Percentiles rank a stretch among this genome's conserved stretches.
These are phyloP conservation scores for Limnomonas spitsbergensis DNA, from an alignment of 139 green algal species.

Conservation along the genomic window DNA sequence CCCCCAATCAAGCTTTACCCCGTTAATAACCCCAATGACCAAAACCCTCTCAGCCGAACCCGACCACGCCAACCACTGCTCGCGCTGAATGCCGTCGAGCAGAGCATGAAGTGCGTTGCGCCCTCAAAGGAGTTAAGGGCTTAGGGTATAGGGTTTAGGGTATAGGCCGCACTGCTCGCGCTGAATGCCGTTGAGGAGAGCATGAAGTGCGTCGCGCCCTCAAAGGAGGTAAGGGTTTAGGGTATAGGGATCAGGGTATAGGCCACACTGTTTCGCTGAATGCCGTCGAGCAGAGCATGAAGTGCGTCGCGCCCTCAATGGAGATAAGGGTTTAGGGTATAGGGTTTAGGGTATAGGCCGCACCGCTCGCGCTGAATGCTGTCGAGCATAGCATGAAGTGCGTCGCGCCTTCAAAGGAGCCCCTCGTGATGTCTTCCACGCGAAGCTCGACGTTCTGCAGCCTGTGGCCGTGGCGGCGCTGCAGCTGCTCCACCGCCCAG, in stretches of 20 bases:
- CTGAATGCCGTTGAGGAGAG: constrained; percentile 44
- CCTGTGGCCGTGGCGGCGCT: not conserved
- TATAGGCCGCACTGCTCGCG: constrained; percentile 7
- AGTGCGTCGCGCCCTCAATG: not conserved
- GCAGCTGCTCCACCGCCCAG: constrained; percentile 28
- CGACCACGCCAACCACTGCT: no score
- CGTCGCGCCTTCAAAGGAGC: constrained; percentile 3
- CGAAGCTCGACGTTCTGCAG: constrained; percentile 34
- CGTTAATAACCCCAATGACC: no score
- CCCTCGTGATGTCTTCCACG: constrained; percentile 26
- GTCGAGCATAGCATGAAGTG: constrained; percentile 37
- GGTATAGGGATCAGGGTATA: no score
- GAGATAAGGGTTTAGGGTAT: no score
- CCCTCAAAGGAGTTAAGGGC: constrained; percentile 3
- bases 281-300: constrained; percentile 37
- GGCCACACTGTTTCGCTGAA: constrained; percentile 30
- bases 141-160: no score
- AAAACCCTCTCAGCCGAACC: no score
- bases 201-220: constrained; percentile 2
- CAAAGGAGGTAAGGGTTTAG: no score
- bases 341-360: no score
- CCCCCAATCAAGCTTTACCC: no score
- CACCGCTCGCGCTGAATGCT: constrained; percentile 32
- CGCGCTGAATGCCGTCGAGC: constrained; percentile 46
- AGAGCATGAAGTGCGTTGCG: constrained; percentile 18